Percentiles rank a stretch among this genome's conserved stretches.
These are phyloP conservation scores for Botrytis byssoidea DNA, from an alignment of 2,329 filamentous ascomycete genomes.

Conservation along the genomic window DNA sequence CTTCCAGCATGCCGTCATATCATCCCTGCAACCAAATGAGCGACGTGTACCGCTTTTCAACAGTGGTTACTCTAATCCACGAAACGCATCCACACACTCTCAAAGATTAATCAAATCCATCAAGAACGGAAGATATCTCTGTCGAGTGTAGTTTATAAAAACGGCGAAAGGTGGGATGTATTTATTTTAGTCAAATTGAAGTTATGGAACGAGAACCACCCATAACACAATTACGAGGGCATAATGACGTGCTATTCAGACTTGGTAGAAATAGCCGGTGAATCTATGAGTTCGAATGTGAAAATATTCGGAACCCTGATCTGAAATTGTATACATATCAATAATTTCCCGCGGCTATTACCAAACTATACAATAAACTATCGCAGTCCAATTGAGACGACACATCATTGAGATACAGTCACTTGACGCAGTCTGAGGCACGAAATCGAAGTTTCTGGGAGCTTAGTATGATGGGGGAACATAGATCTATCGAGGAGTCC, in stretches of 20 bases:
- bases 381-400: not conserved
- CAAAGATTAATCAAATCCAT: not conserved
- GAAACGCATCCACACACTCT: not conserved
- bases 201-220: not conserved
- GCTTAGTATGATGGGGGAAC: not conserved
- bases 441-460: not conserved
- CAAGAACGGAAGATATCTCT: not conserved
- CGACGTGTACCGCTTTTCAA: not conserved
- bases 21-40: not conserved
- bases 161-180: not conserved
- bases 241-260: not conserved
- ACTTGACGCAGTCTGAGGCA: not conserved
- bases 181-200: not conserved
- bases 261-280: not conserved
- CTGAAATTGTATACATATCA: not conserved
- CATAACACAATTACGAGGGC: not conserved
- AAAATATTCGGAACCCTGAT: not conserved
- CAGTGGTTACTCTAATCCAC: not conserved
- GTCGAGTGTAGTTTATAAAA: not conserved
- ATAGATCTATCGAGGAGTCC: not conserved
- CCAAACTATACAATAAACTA: not conserved
- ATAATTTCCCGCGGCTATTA: not conserved
- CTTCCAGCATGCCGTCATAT: not conserved
- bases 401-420: not conserved
- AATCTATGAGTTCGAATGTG: not conserved